Evolutionary conservation across 2,329 filamentous ascomycete species (phyloP).

Genomic region (Boeremia exigua): DNA sequence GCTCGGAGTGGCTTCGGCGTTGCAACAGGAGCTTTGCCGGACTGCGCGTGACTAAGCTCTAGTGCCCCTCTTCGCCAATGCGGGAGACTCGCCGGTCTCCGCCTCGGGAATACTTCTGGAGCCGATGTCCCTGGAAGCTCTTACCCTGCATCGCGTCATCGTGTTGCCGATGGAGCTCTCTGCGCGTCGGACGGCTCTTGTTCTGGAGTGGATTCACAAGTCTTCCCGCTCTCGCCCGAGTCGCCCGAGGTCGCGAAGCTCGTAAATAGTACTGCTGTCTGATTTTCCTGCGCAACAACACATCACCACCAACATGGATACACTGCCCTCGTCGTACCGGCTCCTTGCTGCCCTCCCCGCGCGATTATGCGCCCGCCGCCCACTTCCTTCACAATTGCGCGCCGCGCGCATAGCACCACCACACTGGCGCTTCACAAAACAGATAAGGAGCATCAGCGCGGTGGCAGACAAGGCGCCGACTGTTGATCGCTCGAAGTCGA

Average conservation of each 20-base stretch:
- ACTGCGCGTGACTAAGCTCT: conserved; percentile 8
- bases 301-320: conserved; percentile 33
- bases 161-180: conserved; percentile 5
- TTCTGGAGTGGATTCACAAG: conserved; percentile 15
- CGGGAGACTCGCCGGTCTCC: neutral
- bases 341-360: conserved; percentile 38
- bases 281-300: conserved; percentile 3
- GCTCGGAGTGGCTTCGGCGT: conserved; percentile 3
- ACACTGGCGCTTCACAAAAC: conserved; percentile 32
- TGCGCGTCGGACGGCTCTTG: conserved; percentile 10
- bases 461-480: conserved; percentile 32
- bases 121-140: conserved; percentile 9
- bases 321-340: conserved; percentile 35
- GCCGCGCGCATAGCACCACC: conserved; percentile 24
- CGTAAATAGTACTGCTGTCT: conserved; percentile 10
- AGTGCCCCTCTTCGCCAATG: conserved; percentile 12
- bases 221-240: conserved; percentile 9
- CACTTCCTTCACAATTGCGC: conserved; percentile 37
- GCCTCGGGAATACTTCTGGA: conserved; percentile 14
- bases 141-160: conserved; percentile 12
- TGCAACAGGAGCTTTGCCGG: conserved; percentile 5
- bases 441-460: conserved; percentile 32
- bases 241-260: conserved; percentile 10
- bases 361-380: conserved; percentile 34
- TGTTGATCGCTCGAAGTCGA: conserved; percentile 45